Conservation (phyloP, 163 green algal species). For the Scenedesmus sp. region DNA sequence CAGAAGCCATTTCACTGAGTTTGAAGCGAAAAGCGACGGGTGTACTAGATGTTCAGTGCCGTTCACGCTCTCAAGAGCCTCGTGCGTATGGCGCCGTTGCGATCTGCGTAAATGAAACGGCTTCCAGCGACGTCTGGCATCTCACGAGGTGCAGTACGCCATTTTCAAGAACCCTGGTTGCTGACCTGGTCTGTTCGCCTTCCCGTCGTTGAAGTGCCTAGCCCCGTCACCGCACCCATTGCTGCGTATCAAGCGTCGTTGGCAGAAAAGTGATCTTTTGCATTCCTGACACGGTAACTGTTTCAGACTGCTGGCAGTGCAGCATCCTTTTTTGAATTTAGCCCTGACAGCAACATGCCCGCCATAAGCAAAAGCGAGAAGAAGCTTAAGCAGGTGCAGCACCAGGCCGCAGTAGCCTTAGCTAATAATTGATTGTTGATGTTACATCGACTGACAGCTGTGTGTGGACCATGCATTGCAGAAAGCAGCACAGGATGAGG, state of each 20-base stretch:
- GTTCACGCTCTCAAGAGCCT: background rate
- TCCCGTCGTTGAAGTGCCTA: background rate
- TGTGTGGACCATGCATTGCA: background rate
- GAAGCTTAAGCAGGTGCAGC: constrained; percentile 30
- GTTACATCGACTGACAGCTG: background rate
- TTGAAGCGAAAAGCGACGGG: background rate
- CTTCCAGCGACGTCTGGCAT: background rate
- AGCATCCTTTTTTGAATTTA: background rate
- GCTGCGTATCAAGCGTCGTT: background rate
- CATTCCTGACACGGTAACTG: background rate
- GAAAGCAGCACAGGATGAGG: constrained; percentile 15
- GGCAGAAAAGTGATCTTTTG: background rate
- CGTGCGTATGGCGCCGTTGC: background rate
- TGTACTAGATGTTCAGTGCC: background rate
- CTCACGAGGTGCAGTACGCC: background rate
- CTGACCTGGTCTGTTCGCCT: background rate
- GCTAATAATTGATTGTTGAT: background rate
- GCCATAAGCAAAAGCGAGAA: background rate
- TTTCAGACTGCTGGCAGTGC: background rate
- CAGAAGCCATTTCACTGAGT: constrained; percentile 13
- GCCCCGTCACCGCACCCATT: background rate
- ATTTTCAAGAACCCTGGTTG: background rate
- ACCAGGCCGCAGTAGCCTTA: background rate
- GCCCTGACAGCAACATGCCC: background rate
- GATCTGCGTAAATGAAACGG: background rate